Base-by-base conservation (phyloP, 2,329 filamentous ascomycete genomes). In the Fusarium agapanthi region DNA sequence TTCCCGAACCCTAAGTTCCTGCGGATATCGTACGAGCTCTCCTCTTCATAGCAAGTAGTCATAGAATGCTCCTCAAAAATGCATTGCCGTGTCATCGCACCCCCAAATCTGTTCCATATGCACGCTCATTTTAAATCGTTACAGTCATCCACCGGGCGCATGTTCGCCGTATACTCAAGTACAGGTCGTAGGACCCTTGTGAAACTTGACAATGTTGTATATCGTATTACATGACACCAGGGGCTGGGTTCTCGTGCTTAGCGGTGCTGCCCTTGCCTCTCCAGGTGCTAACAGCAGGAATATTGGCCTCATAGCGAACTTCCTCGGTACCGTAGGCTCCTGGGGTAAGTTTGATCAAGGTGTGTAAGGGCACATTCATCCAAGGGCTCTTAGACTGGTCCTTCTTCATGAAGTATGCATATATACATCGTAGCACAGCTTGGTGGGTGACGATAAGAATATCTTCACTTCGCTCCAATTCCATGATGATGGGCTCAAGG, bases 401-500 rank as follows among this genome's bases (percentile, higher is more conserved):
- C 78, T 96, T 94, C 79, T 98, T 97, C 93, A 98, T 97, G 82
- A 98, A 99, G 83, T 99, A 99, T 35, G 96, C 94, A 80, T 98
- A 99, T 78, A 99, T 97, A 86, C 96, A 99, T 67, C 96, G 91
- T 71, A 99, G 87, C 38, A 99, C 95, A 20, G 96, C 96, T 84
- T 99, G 96, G 81, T 99, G 96, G 7, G 96, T 98, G 69, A 99
- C 95, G 76, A 99, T 98, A 68, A 99, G 90, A 75, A 99, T 97
- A 80, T 99, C 97, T 82, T 98, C 96, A 76, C 92, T 94, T 71
- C 96, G 90, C 83, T 99, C 96, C 58, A 99, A 87, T 81, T 99
- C 96, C 96, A 99, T 99, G 84, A 99, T 99, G 83, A 99, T 99
- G 70, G 96, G 96, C 80, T 99, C 96, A 1, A 99, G 90, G 2